These are phyloP conservation scores for Hermanozyma aechmeae DNA, from an alignment of 805 yeast genomes.

Conservation along the genomic window DNA sequence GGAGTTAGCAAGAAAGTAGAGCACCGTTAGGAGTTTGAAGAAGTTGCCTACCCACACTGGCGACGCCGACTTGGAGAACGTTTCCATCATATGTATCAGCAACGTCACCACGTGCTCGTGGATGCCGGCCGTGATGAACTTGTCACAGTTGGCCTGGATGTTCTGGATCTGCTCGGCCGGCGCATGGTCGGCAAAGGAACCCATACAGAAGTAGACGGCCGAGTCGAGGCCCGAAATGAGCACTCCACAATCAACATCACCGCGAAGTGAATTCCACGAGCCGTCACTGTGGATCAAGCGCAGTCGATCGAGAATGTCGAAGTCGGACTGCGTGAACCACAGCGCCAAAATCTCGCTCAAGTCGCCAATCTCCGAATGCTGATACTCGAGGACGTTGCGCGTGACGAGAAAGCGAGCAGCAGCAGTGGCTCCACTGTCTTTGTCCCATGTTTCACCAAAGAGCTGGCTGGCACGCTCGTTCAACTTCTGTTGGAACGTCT, in stretches of 20 bases:
- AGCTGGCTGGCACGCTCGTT: constrained; percentile 35
- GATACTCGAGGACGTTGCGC: constrained; percentile 21
- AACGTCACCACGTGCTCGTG: constrained; percentile 5
- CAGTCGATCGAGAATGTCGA: constrained; percentile 4
- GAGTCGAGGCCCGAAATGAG: too few relatives aligned
- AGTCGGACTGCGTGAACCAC: constrained; percentile 30
- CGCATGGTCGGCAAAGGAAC: constrained; percentile 2
- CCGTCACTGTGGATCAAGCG: too few relatives aligned
- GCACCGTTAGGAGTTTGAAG: constrained; percentile 22
- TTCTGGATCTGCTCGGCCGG: constrained; percentile 5
- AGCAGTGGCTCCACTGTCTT: too few relatives aligned
- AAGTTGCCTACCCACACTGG: constrained; percentile 6
- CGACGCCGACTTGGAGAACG: constrained; percentile 1
- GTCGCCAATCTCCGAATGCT: constrained; percentile 16
- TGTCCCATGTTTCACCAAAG: too few relatives aligned
- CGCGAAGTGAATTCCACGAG: background rate
- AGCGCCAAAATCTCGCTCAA: constrained; percentile 23
- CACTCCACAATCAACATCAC: constrained; percentile 3
- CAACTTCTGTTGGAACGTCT: constrained; percentile 32
- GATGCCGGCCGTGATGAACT: constrained; percentile 13
- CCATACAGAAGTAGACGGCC: constrained; percentile 8
- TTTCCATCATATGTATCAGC: constrained; percentile 3
- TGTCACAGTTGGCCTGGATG: constrained; percentile 5
- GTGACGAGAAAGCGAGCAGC: too few relatives aligned
- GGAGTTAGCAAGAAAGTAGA: constrained; percentile 16